These are phyloP conservation scores for Phytophthora citricola DNA, from an alignment of 352 stramenopile genomes.

Conservation along the genomic window DNA sequence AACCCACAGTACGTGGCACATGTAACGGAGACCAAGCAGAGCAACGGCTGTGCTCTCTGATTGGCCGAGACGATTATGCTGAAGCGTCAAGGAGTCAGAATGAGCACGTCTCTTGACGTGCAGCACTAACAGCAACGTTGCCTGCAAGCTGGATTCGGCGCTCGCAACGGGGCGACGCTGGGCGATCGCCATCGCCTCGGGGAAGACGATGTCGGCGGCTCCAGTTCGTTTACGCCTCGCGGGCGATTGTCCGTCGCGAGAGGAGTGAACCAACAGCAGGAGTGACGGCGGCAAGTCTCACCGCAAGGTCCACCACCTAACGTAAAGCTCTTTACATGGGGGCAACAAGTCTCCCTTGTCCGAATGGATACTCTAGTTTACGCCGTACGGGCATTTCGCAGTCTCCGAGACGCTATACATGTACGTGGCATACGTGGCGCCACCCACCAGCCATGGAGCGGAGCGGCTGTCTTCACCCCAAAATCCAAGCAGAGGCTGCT, in stretches of 20 bases:
- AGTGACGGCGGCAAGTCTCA: too few species aligned
- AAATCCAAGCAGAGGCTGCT: conserved; percentile 14
- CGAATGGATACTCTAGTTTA: conserved; percentile 14
- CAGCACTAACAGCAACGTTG: conserved; percentile 16
- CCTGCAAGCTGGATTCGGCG: conserved; percentile 17
- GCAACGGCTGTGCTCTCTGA: background rate
- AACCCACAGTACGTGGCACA: too few species aligned
- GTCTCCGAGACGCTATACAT: conserved; percentile 4
- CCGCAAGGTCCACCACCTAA: too few species aligned
- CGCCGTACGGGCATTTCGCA: conserved; percentile 16
- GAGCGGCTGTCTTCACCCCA: conserved; percentile 12
- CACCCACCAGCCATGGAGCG: conserved; percentile 11
- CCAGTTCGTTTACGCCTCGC: conserved; percentile 11
- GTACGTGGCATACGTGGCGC: background rate
- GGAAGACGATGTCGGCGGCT: conserved; percentile 1
- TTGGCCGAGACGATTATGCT: conserved; percentile 1
- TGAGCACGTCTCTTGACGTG: conserved; percentile 9
- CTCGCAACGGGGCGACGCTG: conserved; percentile 21
- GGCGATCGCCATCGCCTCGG: conserved; percentile 8
- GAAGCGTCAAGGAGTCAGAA: conserved; percentile 21
- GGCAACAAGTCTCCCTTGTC: background rate
- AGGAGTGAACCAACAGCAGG: conserved; percentile 14
- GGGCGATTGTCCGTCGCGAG: conserved; percentile 12
- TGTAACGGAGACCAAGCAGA: background rate
- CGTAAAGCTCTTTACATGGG: background rate